phyloP scores from a whole-genome alignment of 2,329 filamentous ascomycete species.

The Microdochium paspali region DNA sequence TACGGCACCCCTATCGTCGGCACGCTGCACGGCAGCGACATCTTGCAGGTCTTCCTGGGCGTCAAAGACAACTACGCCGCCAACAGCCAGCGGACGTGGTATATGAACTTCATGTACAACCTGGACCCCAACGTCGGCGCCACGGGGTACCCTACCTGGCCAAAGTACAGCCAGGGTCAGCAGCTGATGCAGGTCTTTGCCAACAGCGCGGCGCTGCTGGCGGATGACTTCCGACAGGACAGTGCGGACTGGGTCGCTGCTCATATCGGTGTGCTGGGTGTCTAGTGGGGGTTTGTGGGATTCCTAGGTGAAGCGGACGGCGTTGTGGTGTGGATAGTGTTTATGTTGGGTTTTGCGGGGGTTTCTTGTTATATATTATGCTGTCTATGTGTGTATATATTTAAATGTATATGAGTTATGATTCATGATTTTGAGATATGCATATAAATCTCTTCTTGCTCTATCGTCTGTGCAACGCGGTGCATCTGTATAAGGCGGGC shows the following conservation, averaged over 20 bases:
- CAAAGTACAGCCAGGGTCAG: slow-evolving; percentile 34
- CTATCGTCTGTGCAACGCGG: too few relatives aligned
- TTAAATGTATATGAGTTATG: too few relatives aligned
- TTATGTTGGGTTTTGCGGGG: too few relatives aligned
- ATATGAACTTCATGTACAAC: slow-evolving; percentile 62
- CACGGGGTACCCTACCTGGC: slow-evolving; percentile 19
- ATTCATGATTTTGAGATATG: too few relatives aligned
- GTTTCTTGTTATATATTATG: too few relatives aligned
- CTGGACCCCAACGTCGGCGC: slow-evolving; percentile 56
- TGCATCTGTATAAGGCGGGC: too few relatives aligned
- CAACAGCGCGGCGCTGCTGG: slow-evolving; percentile 9
- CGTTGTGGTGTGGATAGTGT: too few relatives aligned
- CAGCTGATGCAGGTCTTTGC: slow-evolving; percentile 26
- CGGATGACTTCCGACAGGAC: slow-evolving; percentile 15
- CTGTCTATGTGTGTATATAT: too few relatives aligned
- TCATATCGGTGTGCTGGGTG: slow-evolving; percentile 7
- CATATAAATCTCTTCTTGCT: too few relatives aligned
- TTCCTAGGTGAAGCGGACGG: too few relatives aligned
- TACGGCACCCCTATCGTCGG: slow-evolving; percentile 64
- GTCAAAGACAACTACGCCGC: slow-evolving; percentile 53
- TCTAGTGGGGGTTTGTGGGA: too few relatives aligned
- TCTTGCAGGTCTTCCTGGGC: slow-evolving; percentile 61
- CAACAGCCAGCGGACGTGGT: slow-evolving; percentile 55
- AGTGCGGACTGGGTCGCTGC: slow-evolving; percentile 8
- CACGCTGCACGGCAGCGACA: slow-evolving; percentile 64